Conservation (phyloP, 352 stramenopile genomes). For the Phytopythium chamaehyphon region DNA sequence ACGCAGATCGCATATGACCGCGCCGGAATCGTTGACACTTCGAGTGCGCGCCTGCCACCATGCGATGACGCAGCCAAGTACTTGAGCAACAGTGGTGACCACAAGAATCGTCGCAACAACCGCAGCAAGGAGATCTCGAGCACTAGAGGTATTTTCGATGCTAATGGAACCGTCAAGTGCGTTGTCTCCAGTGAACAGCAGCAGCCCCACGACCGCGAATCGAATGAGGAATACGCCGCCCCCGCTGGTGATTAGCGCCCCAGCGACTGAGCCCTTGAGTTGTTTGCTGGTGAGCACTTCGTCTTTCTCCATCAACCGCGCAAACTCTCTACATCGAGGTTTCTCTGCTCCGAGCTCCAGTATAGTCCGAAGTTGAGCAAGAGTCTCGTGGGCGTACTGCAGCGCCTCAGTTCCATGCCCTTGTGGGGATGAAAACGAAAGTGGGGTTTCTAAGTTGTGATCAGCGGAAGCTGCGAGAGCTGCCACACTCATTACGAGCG, state of each 20-base stretch:
- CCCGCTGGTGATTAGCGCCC: conserved; percentile 1
- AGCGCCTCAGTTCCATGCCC: not conserved
- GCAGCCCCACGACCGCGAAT: not conserved
- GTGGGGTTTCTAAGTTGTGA: too few relatives aligned
- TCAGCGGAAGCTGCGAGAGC: not conserved
- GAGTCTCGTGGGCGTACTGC: not conserved
- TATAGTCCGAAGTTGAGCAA: not conserved
- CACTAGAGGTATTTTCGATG: not conserved
- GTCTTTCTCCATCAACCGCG: not conserved
- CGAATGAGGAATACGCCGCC: conserved; percentile 1
- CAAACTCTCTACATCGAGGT: not conserved
- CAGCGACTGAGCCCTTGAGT: not conserved
- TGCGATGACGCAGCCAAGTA: not conserved
- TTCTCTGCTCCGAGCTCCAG: conserved; percentile 1
- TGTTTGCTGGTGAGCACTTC: not conserved
- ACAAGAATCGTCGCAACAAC: conserved; percentile 3
- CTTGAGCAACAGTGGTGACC: not conserved
- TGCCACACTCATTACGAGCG: not conserved
- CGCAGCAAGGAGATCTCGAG: not conserved
- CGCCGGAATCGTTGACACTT: not conserved
- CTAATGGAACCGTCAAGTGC: not conserved
- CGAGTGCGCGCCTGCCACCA: conserved; percentile 1
- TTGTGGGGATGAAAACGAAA: too few relatives aligned
- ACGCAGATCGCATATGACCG: not conserved
- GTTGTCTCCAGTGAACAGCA: conserved; percentile 5